These are phyloP conservation scores for Euclidium syriacum DNA, from an alignment of 345 rosid genomes.

Conservation along the genomic window DNA sequence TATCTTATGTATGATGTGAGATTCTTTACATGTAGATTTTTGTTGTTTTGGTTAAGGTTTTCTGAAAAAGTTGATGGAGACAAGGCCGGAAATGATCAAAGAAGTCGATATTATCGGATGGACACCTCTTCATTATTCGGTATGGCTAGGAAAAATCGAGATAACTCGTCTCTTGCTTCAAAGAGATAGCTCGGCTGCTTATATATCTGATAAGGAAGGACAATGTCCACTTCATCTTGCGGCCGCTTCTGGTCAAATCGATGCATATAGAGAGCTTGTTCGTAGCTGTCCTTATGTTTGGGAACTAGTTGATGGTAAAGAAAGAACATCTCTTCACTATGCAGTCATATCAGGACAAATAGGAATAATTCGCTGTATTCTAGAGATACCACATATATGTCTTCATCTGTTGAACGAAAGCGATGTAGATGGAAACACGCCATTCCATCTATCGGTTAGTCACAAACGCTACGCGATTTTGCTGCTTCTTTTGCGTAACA, in stretches of 20 bases:
- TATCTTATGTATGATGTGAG: too few species aligned
- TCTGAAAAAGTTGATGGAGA: slow-evolving; percentile 1
- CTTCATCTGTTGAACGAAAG: slow-evolving; percentile 25
- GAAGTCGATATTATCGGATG: slow-evolving; percentile 17
- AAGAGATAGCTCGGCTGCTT: slow-evolving; percentile 20
- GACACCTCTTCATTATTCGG: slow-evolving; percentile 26
- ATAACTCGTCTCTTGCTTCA: slow-evolving; percentile 10
- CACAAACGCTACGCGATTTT: slow-evolving; percentile 6
- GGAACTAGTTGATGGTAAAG: slow-evolving; percentile 25
- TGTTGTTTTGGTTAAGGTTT: slow-evolving; percentile 7
- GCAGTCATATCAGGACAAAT: slow-evolving; percentile 27
- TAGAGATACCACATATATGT: not conserved
- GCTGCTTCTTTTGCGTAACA: slow-evolving; percentile 18
- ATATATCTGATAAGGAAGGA: slow-evolving; percentile 17
- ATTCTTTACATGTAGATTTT: not conserved
- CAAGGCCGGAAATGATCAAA: slow-evolving; percentile 15
- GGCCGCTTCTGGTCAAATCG: not conserved
- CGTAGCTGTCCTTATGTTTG: slow-evolving; percentile 15
- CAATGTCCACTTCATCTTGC: slow-evolving; percentile 25
- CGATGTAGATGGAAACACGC: slow-evolving; percentile 39
- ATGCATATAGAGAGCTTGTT: slow-evolving; percentile 13
- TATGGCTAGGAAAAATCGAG: slow-evolving; percentile 2
- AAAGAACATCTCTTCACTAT: slow-evolving; percentile 30
- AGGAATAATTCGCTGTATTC: slow-evolving; percentile 15
- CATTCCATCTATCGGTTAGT: slow-evolving; percentile 37